Evolutionary conservation across 441 rosid genomes (phyloP).

Genomic region (Biscutella laevigata): DNA sequence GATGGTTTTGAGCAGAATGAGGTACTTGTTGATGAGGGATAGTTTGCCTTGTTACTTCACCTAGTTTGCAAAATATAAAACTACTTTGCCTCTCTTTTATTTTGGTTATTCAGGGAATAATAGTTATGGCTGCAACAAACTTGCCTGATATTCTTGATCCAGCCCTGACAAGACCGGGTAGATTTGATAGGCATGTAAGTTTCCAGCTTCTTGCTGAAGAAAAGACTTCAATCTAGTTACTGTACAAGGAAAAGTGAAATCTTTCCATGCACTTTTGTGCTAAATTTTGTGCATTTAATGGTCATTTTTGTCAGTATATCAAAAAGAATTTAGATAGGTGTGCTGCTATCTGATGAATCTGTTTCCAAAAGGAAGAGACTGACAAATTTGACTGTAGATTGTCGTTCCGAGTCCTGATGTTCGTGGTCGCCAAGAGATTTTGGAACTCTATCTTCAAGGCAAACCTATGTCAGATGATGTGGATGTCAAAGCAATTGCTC

Average conservation of each 20-base stretch:
- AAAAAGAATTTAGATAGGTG: neutral
- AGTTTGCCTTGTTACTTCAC: neutral
- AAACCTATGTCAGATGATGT: constrained; percentile 84
- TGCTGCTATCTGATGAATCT: neutral
- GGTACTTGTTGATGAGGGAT: constrained; percentile 36
- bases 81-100: neutral
- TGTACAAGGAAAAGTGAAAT: too few relatives aligned
- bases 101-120: constrained; percentile 62
- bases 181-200: constrained; percentile 98
- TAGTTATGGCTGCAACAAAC: constrained; percentile 97
- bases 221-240: too few relatives aligned
- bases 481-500: constrained; percentile 87
- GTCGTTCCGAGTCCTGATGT: constrained; percentile 91
- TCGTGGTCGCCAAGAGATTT: constrained; percentile 85
- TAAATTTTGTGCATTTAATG: too few relatives aligned
- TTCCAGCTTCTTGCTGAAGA: constrained; percentile 19
- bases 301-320: too few relatives aligned
- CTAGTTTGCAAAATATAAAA: neutral
- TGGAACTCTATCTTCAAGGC: constrained; percentile 87
- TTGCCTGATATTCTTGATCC: constrained; percentile 98
- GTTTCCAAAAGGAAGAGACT: constrained; percentile 15
- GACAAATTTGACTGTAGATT: constrained; percentile 44
- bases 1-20: constrained; percentile 98
- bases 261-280: too few relatives aligned
- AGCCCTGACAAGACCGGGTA: constrained; percentile 98